Base-by-base conservation (phyloP, 2,329 filamentous ascomycete genomes). In the Pseudopyrenochaeta lycopersici region DNA sequence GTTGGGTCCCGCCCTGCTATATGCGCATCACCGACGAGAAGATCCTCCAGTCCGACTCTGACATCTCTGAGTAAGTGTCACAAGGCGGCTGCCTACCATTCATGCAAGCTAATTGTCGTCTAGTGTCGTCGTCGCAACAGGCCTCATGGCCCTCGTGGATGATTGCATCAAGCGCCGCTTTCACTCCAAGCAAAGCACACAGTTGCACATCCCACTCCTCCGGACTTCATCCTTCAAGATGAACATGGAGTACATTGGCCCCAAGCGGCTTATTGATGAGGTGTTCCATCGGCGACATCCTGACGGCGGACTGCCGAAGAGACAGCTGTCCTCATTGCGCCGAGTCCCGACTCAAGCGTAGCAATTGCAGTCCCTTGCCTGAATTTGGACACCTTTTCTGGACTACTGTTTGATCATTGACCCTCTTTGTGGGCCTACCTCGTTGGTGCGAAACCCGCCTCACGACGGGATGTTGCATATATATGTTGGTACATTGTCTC, bases 121-220 rank as follows among this genome's bases (percentile, higher is more conserved):
- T 29, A 96, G 92, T 74, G 89, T 96, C 61, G 89, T 98, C 59
- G 85, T 98, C 58, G 87, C 92, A 41, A 95, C 92, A n/a, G 94
- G 94, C 20, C 84, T 98, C 63, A 88, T 96, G 65, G 87, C 90
- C 7, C 85, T 98, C 39, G 89, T 96, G 46, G 94, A 98, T 71
- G 92, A 98, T 77, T 91, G 88, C 78, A 97, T 98, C 80, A 90
- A 91, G 76, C 84, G 86, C 56, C 86, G 85, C 52, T 95, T 91
- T 86, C 87, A 85, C 64, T 78, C 80, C 36, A 84, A 83, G 64
- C 79, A 80, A 51, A 76, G 76, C 50, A 81, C 81, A 14, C 79
- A 80, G 46, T 73, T 86, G 66, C 78, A 80, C 29, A 78, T 85
- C 18, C 84, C 85, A 7, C 72, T 81, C 49, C 74, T 80, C 7